Evolutionary conservation across 169 alveolate genomes (phyloP), one percentile per base, ranked within the genome.

Genomic region (Eimeria sp.): DNA sequence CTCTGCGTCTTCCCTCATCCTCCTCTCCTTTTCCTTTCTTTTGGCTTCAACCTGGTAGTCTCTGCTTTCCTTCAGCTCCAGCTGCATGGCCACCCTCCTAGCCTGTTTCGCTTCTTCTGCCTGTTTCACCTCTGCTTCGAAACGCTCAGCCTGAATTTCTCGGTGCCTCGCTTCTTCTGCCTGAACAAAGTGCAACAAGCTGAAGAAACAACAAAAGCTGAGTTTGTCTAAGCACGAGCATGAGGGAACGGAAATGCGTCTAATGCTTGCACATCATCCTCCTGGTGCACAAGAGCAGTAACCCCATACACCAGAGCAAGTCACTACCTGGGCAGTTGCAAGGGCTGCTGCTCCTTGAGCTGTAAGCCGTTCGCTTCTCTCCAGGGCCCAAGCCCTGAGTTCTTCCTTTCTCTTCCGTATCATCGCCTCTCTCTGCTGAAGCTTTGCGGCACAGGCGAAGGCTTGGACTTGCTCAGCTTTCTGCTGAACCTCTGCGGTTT

Each of bases 321-420:
- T 25, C 13, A 37, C 58, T 87, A 87, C 93, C 78, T 43, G 93
- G 56, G 93, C 80, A 62, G 77, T 37, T 52, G 93, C 82, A 25
- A 87, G 78, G 46, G 64, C 93, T 25, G 80, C 83, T 3, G 93
- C 93, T 64, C 93, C 93, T 62, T 87, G 82, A 64, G 78, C 82
- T 64, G 82, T 64, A 64, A 87, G 93, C 66, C 93, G 37, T 64
- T 62, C 82, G 52, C 82, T 87, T 43, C 93, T 87, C 40, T 60
- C 93, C 46, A 87, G 13, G 30, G 82, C 78, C 78, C 93, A 64
- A 60, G 78, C 82, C 82, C 93, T 62, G 54, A 87, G 56, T 30
- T 87, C 93, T 46, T 87, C 93, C 37, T 37, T 60, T n/a, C 82
- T 87, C 66, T 64, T 37, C 58, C 82, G 78, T 62, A 87, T 87